These are phyloP conservation scores for Lachancea nothofagi DNA, from an alignment of 805 yeast species.

Conservation along the genomic window DNA sequence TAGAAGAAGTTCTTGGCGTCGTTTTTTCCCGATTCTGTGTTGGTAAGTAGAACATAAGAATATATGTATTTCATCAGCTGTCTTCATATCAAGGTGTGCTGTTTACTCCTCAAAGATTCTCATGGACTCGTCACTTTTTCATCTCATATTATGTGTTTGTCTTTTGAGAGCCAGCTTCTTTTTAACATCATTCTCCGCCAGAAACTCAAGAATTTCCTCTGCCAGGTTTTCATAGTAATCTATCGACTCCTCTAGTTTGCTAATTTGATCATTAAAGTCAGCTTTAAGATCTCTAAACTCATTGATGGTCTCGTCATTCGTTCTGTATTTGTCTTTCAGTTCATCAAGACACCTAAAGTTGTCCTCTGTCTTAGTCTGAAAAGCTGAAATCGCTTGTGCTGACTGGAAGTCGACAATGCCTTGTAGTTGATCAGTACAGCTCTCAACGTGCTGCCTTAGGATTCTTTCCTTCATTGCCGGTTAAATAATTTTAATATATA, in stretches of 20 bases:
- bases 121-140: not conserved
- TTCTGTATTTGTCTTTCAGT: slow-evolving; percentile 19
- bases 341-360: slow-evolving; percentile 24
- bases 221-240: slow-evolving; percentile 42
- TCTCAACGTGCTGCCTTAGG: slow-evolving; percentile 21
- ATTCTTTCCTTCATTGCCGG: slow-evolving; percentile 13
- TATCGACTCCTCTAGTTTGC: slow-evolving; percentile 33
- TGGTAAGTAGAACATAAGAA: slow-evolving; percentile 55
- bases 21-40: slow-evolving; percentile 91
- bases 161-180: slow-evolving; percentile 22
- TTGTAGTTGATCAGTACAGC: slow-evolving; percentile 20
- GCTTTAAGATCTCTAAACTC: slow-evolving; percentile 31
- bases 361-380: slow-evolving; percentile 19
- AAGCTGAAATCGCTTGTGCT: slow-evolving; percentile 26
- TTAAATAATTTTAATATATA: not conserved
- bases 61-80: no score
- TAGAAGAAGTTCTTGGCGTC: slow-evolving; percentile 86
- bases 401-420: slow-evolving; percentile 25
- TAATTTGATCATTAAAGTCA: slow-evolving; percentile 18
- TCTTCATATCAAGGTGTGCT: not conserved
- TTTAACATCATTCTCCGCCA: slow-evolving; percentile 49
- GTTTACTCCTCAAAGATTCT: not conserved
- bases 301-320: slow-evolving; percentile 19
- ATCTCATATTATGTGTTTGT: slow-evolving; percentile 10
- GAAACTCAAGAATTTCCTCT: slow-evolving; percentile 57